These are phyloP conservation scores for Nothomitra cinnamomea DNA, from an alignment of 2,329 filamentous ascomycete species.

Conservation along the genomic window DNA sequence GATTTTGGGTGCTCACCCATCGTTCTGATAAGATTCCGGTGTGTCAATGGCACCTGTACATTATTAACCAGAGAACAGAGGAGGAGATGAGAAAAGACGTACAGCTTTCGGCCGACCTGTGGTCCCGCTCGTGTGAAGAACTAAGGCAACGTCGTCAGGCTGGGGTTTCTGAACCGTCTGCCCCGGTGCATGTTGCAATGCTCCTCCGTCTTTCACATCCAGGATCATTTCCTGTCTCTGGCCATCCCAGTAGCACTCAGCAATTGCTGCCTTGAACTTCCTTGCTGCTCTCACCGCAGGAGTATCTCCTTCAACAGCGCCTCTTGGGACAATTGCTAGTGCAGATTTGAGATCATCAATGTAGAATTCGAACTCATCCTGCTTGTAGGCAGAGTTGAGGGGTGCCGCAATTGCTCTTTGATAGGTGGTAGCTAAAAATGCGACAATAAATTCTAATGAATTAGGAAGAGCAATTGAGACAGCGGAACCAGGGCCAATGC, in stretches of 20 bases:
- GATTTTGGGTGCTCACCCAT: slow-evolving; percentile 41
- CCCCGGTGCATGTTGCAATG: slow-evolving; percentile 36
- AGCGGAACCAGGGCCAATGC: slow-evolving; percentile 49
- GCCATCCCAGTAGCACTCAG: slow-evolving; percentile 69
- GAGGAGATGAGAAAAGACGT: slow-evolving; percentile 16
- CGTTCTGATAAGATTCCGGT: slow-evolving; percentile 63
- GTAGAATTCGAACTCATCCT: slow-evolving; percentile 82
- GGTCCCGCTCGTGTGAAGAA: slow-evolving; percentile 71
- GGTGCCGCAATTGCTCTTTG: slow-evolving; percentile 71
- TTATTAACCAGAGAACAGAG: slow-evolving; percentile 8
- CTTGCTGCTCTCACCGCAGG: slow-evolving; percentile 60
- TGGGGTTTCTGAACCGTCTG: slow-evolving; percentile 36
- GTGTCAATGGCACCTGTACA: slow-evolving; percentile 55
- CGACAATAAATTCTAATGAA: slow-evolving; percentile 75
- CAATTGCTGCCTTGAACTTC: slow-evolving; percentile 69
- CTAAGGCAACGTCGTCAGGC: slow-evolving; percentile 64
- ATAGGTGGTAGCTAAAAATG: slow-evolving; percentile 73
- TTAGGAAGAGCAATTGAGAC: slow-evolving; percentile 75
- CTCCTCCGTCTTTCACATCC: slow-evolving; percentile 61
- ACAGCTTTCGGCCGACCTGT: slow-evolving; percentile 75
- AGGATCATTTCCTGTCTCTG: slow-evolving; percentile 47
- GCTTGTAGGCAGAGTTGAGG: slow-evolving; percentile 78
- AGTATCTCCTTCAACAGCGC: slow-evolving; percentile 46
- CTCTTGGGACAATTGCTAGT: slow-evolving; percentile 57
- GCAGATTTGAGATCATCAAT: slow-evolving; percentile 74